Base-by-base conservation (phyloP, 148 eudicot genomes). In the Cornus kousa region DNA sequence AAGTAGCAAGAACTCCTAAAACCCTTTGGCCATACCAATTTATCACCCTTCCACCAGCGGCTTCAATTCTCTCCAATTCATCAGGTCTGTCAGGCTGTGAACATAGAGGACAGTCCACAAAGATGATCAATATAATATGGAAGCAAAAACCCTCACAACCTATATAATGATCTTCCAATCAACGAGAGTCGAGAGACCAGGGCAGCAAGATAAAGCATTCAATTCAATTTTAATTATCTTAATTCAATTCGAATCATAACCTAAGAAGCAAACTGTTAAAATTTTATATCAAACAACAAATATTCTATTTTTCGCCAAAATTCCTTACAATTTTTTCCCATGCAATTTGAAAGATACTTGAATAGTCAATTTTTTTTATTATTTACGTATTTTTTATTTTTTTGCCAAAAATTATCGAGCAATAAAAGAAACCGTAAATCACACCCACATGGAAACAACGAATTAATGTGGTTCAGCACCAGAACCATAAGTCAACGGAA, bases 31-130 rank as follows among this genome's bases (percentile, higher is more conserved):
- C 94, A 22, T 92, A 81, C 97, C 94, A 92, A 59, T 90, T 87
- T 73, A 92, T 87, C 13, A 92, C 97, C 35, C 83, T 83, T 62
- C 97, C 94, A 22, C 94, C 97, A 12, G 86, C 89, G 9, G 55
- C 89, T 85, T 92, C 94, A 75, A 92, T 92, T 76, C 97, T 84
- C 50, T 88, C 88, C 77, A 92, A 60, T 80, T 92, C 97, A 76
- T 91, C 97, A 0, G 91, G 84, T 75, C 97, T 84, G 68, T 92
- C 93, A 39, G 97, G 97, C 97, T 92, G 69, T 20, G 7, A 31
- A 20, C 2, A 65, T 35, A 0, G 22, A 86, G 80, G 40, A 39
- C 4, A n/a, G 23, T 23, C 39, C 12, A 14, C 16, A 7, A 24
- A 53, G 24, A 43, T 43, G 5, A 43, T 43, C 19, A 28, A 16